phyloP scores from a whole-genome alignment of 164 flowering plant species.

The Macadamia integrifolia region DNA sequence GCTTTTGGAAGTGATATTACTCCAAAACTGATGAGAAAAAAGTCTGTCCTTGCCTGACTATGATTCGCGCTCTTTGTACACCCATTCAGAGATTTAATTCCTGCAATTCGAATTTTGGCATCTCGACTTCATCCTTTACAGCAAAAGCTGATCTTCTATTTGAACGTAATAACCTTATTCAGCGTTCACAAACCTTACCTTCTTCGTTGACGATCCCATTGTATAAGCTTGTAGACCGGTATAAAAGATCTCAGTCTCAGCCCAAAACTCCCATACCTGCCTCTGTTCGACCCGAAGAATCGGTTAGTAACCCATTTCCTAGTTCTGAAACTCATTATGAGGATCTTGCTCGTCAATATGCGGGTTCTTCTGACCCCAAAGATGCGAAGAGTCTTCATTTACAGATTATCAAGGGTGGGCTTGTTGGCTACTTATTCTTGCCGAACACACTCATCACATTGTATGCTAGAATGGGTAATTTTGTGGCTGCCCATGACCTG shows the following conservation, averaged over 20 bases:
- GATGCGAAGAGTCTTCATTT: constrained; percentile 51
- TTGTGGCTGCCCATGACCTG: constrained; percentile 44
- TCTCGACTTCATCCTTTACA: constrained; percentile 3
- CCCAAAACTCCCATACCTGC: neutral
- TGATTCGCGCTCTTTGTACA: constrained; percentile 3
- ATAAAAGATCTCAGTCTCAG: neutral
- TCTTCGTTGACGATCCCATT: constrained; percentile 1
- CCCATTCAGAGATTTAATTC: neutral
- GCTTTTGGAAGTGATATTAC: neutral
- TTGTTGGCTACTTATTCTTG: constrained; percentile 39
- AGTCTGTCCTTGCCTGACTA: constrained; percentile 1
- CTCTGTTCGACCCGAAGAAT: neutral
- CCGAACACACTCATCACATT: constrained; percentile 57
- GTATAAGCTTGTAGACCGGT: constrained; percentile 4
- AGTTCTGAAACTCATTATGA: constrained; percentile 22
- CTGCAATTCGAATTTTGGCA: neutral
- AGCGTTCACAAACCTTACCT: neutral
- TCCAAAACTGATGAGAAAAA: constrained; percentile 4
- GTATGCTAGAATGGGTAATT: constrained; percentile 41
- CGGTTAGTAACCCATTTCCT: neutral
- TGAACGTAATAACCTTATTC: constrained; percentile 1
- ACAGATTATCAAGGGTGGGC: constrained; percentile 46
- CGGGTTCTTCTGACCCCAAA: constrained; percentile 15
- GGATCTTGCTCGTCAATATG: constrained; percentile 26
- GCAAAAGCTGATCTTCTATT: neutral